These are phyloP conservation scores for Paraleonurus japonicus DNA, from an alignment of 257 asterid species.

Conservation along the genomic window DNA sequence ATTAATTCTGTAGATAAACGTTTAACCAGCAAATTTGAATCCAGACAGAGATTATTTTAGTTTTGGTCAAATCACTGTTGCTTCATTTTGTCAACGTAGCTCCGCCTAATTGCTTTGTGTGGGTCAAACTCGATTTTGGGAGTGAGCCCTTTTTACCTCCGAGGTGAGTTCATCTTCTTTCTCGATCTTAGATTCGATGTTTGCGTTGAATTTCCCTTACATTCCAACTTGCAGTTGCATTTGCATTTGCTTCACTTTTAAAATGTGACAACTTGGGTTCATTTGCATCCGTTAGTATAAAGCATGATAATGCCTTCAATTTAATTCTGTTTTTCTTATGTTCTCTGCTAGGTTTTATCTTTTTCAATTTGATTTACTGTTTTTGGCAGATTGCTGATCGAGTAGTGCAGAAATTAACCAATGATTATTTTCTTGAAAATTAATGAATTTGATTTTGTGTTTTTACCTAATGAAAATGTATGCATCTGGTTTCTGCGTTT, in stretches of 20 bases:
- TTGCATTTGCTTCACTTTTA: constrained; percentile 2
- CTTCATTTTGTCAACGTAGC: constrained; percentile 22
- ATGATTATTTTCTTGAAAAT: not conserved
- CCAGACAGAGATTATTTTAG: not conserved
- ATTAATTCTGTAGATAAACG: not conserved
- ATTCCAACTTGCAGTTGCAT: constrained; percentile 3
- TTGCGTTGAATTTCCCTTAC: constrained; percentile 1
- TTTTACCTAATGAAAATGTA: not conserved
- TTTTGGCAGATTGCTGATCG: constrained; percentile 2
- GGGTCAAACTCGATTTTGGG: constrained; percentile 23
- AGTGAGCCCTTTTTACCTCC: constrained; percentile 31
- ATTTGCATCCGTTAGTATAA: not conserved
- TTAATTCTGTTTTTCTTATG: not conserved
- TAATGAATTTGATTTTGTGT: constrained; percentile 10
- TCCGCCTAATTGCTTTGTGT: constrained; percentile 6
- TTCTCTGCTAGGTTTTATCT: constrained; percentile 2
- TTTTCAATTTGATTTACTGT: not conserved
- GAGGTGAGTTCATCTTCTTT: constrained; percentile 27
- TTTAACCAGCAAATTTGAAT: not conserved
- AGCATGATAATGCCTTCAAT: constrained; percentile 1
- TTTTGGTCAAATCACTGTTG: constrained; percentile 12
- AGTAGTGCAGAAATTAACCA: not conserved
- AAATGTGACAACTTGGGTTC: not conserved
- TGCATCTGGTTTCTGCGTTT: not conserved
- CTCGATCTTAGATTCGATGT: constrained; percentile 17